Evolutionary conservation across 345 rosid species (phyloP).

Genomic region (Populus ilicifolia): DNA sequence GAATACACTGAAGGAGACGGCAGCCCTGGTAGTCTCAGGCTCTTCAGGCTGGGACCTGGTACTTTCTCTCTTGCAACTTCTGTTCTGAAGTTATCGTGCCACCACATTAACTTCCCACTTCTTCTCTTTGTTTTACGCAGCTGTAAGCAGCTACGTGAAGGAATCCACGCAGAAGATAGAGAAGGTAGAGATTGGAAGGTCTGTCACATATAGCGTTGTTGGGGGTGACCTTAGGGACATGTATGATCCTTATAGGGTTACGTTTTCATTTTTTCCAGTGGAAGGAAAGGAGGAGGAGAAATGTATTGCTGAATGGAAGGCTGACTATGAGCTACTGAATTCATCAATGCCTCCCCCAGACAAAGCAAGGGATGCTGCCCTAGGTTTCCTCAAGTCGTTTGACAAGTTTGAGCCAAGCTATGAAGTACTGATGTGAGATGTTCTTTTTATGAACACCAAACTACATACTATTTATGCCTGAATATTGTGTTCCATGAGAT

Average conservation of each 20-base stretch:
- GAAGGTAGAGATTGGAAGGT: slow-evolving; percentile 33
- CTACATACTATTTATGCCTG: too few species aligned
- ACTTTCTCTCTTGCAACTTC: neutral
- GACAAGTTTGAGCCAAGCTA: slow-evolving; percentile 21
- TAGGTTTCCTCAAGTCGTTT: slow-evolving; percentile 35
- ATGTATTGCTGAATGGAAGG: slow-evolving; percentile 40
- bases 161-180: slow-evolving; percentile 40
- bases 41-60: slow-evolving; percentile 51
- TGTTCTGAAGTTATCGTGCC: neutral
- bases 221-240: slow-evolving; percentile 31
- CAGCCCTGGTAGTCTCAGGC: slow-evolving; percentile 40
- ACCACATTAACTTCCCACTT: too few species aligned
- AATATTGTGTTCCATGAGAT: too few species aligned
- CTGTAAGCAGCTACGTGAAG: slow-evolving; percentile 31
- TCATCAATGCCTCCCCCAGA: slow-evolving; percentile 38
- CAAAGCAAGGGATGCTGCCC: slow-evolving; percentile 39
- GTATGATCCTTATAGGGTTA: slow-evolving; percentile 40
- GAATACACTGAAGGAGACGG: slow-evolving; percentile 37
- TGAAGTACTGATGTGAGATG: neutral
- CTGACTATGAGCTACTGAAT: slow-evolving; percentile 24
- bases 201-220: slow-evolving; percentile 32
- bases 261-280: slow-evolving; percentile 30
- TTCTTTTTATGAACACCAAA: too few species aligned
- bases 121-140: slow-evolving; percentile 12
- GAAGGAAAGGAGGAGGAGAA: slow-evolving; percentile 24